These are phyloP conservation scores for Tricharina praecox DNA, from an alignment of 495 filamentous ascomycete genomes.

Conservation along the genomic window DNA sequence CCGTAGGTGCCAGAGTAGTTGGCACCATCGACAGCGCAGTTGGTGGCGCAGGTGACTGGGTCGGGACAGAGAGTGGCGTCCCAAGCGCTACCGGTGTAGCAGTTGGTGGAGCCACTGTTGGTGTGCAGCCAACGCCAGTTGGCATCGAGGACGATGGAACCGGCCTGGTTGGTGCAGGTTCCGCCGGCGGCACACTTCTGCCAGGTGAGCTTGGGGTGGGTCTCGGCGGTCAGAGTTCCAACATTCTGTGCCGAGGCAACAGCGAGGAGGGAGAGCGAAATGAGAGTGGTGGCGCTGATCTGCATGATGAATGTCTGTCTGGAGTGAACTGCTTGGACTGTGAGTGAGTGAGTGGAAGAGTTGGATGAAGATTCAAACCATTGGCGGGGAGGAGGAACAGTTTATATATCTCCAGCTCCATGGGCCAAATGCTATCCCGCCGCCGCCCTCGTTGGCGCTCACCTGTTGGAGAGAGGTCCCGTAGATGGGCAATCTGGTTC, in stretches of 20 bases:
- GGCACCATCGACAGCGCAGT: constrained; percentile 46
- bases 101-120: constrained; percentile 39
- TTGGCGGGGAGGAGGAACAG: too few relatives aligned
- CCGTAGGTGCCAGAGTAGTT: constrained; percentile 42
- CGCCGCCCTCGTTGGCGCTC: too few relatives aligned
- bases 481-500: too few relatives aligned
- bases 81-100: constrained; percentile 47
- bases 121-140: constrained; percentile 49
- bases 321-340: too few relatives aligned
- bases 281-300: too few relatives aligned
- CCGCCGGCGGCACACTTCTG: constrained; percentile 36
- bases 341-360: too few relatives aligned
- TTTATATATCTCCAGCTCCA: too few relatives aligned
- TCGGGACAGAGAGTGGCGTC: constrained; percentile 38
- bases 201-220: constrained; percentile 42
- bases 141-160: constrained; percentile 45
- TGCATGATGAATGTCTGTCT: too few relatives aligned
- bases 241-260: constrained; percentile 20
- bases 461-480: too few relatives aligned
- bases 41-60: constrained; percentile 36
- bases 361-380: too few relatives aligned
- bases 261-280: constrained; percentile 20
- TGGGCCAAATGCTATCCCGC: too few relatives aligned
- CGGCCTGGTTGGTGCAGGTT: constrained; percentile 37
- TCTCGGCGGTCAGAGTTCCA: constrained; percentile 29